Evolutionary conservation across 371 early-diverging fungal genomes (phyloP), one percentile per base, ranked within the genome.

Genomic region (Mortierella sp.): DNA sequence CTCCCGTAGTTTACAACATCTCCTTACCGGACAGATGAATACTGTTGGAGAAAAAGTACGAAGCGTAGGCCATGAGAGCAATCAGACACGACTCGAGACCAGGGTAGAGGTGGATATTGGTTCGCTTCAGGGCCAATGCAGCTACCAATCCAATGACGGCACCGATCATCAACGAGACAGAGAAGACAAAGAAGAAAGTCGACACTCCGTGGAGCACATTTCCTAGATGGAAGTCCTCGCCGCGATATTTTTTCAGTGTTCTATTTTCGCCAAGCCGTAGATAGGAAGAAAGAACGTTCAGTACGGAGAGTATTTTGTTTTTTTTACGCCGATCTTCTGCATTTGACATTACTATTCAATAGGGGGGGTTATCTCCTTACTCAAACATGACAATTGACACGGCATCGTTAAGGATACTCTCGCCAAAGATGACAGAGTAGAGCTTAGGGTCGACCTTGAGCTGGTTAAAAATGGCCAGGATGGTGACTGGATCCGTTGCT

Each of bases 401-500:
- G 1, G 97, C 95, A 73, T 98, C 97, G 69, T 98, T 98, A 48
- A 98, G 82, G 46, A 95, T 86, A 9, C 91, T 92, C 72, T 98
- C 98, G 15, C 98, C 98, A 69, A 96, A 96, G 51, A 98, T 96
- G 58, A 97, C 92, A 2, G 96, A 90, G 78, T 93, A 97, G 41
- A 98, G 80, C 68, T 93, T 90, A 4, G 95, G 95, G 59, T 98
- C 98, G 26, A 98, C 97, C 50, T 89, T 87, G 41, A 95, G 83
- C 65, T 96, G 95, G 51, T 93, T 89, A 72, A 98, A 96, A 39
- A 97, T 93, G 14, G 97, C 92, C 47, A 98, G 82, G 15, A 98
- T 92, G 0, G 98, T 95, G 27, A 98, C 98, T 3, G 98, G 96
- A 79, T 98, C 98, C 6, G 98, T 98, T 5, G 98, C 95, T 5